Conservation (phyloP, 2,329 filamentous ascomycete genomes). For the Sarocladium brachiariae region DNA sequence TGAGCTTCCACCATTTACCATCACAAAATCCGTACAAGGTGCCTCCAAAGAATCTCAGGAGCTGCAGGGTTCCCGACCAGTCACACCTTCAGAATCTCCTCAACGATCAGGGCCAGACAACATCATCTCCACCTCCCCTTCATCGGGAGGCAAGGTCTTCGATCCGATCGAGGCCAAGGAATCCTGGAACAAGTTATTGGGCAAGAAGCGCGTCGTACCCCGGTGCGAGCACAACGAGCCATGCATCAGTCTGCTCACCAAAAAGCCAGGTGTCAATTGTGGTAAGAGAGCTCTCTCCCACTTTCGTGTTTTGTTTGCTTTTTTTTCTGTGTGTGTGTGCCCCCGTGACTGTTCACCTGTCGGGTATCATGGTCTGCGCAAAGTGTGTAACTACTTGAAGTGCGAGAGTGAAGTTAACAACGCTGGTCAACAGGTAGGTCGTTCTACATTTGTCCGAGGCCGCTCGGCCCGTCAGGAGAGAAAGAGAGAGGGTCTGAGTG, state of each 20-base stretch:
- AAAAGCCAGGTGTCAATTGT: slow-evolving; percentile 80
- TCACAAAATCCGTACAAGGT: not conserved
- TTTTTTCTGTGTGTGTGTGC: no score
- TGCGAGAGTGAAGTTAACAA: not conserved
- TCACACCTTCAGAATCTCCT: not conserved
- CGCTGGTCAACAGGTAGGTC: slow-evolving; percentile 39
- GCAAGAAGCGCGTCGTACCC: slow-evolving; percentile 65
- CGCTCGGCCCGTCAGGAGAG: slow-evolving; percentile 75
- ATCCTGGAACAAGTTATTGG: slow-evolving; percentile 79
- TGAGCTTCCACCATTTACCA: not conserved
- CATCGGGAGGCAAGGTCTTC: slow-evolving; percentile 36
- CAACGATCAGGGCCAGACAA: not conserved
- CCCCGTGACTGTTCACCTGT: no score
- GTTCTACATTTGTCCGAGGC: slow-evolving; percentile 60
- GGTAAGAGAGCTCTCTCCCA: slow-evolving; percentile 35
- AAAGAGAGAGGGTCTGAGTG: slow-evolving; percentile 82
- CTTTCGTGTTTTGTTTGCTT: not conserved
- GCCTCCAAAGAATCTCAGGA: slow-evolving; percentile 11
- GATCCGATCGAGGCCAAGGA: slow-evolving; percentile 70
- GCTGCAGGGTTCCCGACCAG: not conserved
- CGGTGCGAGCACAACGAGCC: slow-evolving; percentile 84
- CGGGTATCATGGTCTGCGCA: no score
- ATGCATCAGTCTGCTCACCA: slow-evolving; percentile 76
- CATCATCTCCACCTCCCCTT: not conserved
- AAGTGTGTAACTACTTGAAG: not conserved